Percentiles rank a stretch among this genome's conserved stretches.
These are phyloP conservation scores for Crithidia acanthocephali DNA, from an alignment of 208 protist genomes.

Conservation along the genomic window DNA sequence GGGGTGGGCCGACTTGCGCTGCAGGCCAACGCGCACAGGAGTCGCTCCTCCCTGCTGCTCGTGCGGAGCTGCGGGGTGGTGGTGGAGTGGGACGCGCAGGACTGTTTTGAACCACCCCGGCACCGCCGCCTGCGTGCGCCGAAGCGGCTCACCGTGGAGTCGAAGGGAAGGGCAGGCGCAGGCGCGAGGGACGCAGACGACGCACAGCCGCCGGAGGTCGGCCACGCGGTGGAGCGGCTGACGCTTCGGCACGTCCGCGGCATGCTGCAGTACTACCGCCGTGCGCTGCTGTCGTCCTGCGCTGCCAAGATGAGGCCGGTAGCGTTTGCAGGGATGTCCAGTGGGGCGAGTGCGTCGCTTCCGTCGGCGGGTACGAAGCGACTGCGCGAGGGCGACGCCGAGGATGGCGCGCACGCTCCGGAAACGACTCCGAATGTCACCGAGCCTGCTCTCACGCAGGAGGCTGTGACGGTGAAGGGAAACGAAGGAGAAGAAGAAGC, in stretches of 20 bases:
- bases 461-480: too few species aligned
- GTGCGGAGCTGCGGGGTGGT: constrained; percentile 50
- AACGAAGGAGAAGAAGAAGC: too few species aligned
- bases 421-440: not conserved
- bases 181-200: not conserved
- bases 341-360: not conserved
- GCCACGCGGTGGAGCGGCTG: constrained; percentile 26
- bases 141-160: not conserved
- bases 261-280: constrained; percentile 67
- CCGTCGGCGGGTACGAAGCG: not conserved
- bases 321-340: too few species aligned
- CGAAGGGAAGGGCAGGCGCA: constrained; percentile 3
- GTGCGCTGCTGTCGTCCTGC: constrained; percentile 17
- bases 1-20: constrained; percentile 55
- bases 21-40: constrained; percentile 23
- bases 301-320: too few species aligned
- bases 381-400: not conserved
- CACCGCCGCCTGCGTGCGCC: constrained; percentile 17
- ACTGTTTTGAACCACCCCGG: constrained; percentile 49
- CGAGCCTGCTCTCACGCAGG: not conserved
- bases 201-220: constrained; percentile 40
- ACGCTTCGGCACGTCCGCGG: constrained; percentile 41
- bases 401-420: not conserved
- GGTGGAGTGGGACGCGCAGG: constrained; percentile 47
- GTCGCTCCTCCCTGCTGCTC: constrained; percentile 31